These are phyloP conservation scores for Casuarina cunninghamiana DNA, from an alignment of 306 rosid genomes.

Conservation along the genomic window DNA sequence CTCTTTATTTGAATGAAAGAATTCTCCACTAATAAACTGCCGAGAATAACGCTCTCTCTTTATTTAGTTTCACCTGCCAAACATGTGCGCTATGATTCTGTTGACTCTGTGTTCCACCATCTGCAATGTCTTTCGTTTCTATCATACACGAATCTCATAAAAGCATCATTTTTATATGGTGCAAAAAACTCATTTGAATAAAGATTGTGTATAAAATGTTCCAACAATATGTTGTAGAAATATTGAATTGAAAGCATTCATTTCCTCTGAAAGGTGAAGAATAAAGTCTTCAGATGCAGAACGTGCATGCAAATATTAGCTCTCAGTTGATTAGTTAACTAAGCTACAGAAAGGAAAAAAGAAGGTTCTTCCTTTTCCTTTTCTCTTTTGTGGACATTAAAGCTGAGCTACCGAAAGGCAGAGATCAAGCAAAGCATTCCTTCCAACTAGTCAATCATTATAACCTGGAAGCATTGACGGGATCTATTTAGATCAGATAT, in stretches of 20 bases:
- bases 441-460: not conserved
- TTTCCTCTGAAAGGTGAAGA: no score
- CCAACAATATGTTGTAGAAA: no score
- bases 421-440: not conserved
- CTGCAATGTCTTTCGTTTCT: not conserved
- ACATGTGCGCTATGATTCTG: not conserved
- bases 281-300: no score
- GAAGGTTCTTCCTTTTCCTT: not conserved
- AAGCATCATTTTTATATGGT: no score
- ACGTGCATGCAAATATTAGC: no score
- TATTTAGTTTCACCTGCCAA: not conserved
- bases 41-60: not conserved
- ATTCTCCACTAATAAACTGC: not conserved
- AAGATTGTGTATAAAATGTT: no score
- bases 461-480: no score
- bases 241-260: not conserved
- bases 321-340: no score
- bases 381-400: not conserved
- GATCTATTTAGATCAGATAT: no score
- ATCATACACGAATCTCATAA: no score
- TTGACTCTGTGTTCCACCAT: not conserved
- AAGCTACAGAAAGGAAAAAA: not conserved
- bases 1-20: no score
- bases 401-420: not conserved
- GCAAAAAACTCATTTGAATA: no score